Evolutionary conservation across 2,329 filamentous ascomycete species (phyloP), one percentile per base, ranked within the genome.

Genomic region (Fusarium metavorans): DNA sequence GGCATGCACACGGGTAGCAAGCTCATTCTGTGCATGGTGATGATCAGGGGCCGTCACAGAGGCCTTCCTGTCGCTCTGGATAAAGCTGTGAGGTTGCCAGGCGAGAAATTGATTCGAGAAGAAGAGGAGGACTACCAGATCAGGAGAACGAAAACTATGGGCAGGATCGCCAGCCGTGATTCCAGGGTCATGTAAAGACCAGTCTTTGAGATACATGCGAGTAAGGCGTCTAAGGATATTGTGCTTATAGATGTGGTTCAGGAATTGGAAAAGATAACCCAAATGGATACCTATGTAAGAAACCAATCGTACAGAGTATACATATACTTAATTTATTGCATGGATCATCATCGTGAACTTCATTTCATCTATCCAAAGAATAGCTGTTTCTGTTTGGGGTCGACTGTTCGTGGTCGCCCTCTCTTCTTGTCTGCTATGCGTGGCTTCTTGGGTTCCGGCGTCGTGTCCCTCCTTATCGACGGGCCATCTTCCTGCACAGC

Each of bases 401-500:
- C 87, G 6, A 71, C 57, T 5, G 70, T 61, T 11, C 78, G 57
- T 10, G 78, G 78, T 34, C 83, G 81, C 14, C 82, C 83, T 54
- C 80, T 83, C 74, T 85, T 88, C 80, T 82, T 86, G 16, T 82
- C 81, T 18, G 52, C 27, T 20, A 73, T 45, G 70, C 81, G 85
- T 2, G 79, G 56, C 59, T 79, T 83, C 73, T 87, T 87, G 4
- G 77, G 75, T 8, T 84, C 81, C 1, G 83, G 80, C 4, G 82
- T 84, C 14, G 80, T 78, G 45, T 83, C 83, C 18, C 64, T 67
- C 18, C 65, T 52, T 57, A 59, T 67, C 9, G 67, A 72, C 32
- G 80, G 60, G 58, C 79, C 80, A 70, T 87, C 83, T 65, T 87
- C 87, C 67, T 94, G 92, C 1, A 97, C 92, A 0, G 91, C 93